Percentiles rank a stretch among this genome's conserved stretches.
Conservation (phyloP, 805 yeast species). For the Ogataea saltuana region DNA sequence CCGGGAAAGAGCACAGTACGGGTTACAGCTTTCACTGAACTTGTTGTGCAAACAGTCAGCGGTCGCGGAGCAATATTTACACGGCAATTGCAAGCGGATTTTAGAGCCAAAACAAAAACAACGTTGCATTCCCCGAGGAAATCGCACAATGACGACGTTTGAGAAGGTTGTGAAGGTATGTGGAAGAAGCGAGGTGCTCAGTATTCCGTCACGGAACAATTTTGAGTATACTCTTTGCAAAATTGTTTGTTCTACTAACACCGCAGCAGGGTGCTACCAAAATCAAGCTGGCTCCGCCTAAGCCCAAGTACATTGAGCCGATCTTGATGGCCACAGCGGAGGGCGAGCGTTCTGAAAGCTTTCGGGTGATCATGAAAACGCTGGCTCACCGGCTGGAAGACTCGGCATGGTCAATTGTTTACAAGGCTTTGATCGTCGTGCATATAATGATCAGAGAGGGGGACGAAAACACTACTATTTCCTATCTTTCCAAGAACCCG, state of each 20-base stretch:
- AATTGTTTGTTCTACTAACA: conserved; percentile 2
- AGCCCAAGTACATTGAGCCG: conserved; percentile 93
- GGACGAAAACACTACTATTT: conserved; percentile 69
- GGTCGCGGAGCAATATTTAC: not conserved
- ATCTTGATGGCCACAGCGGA: conserved; percentile 69
- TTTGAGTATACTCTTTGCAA: not conserved
- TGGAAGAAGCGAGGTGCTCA: not conserved
- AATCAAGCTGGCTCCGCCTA: conserved; percentile 91
- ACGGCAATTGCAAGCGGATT: conserved; percentile 1
- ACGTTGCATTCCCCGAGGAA: not conserved
- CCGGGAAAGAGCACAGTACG: not conserved
- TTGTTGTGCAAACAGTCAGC: too few relatives aligned
- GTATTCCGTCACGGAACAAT: not conserved
- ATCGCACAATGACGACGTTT: conserved; percentile 25
- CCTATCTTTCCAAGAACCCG: conserved; percentile 61
- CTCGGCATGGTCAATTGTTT: conserved; percentile 88
- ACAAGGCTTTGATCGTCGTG: conserved; percentile 77
- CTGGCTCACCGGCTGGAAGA: conserved; percentile 66
- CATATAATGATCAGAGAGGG: conserved; percentile 96
- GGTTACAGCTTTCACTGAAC: too few relatives aligned
- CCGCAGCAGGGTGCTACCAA: conserved; percentile 66
- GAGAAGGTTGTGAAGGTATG: conserved; percentile 28
- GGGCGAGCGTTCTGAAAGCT: conserved; percentile 50
- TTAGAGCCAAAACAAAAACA: conserved; percentile 5
- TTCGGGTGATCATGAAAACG: conserved; percentile 67